Evolutionary conservation across 2,329 filamentous ascomycete species (phyloP), one percentile per base, ranked within the genome.

Genomic region (Didymella pomorum): DNA sequence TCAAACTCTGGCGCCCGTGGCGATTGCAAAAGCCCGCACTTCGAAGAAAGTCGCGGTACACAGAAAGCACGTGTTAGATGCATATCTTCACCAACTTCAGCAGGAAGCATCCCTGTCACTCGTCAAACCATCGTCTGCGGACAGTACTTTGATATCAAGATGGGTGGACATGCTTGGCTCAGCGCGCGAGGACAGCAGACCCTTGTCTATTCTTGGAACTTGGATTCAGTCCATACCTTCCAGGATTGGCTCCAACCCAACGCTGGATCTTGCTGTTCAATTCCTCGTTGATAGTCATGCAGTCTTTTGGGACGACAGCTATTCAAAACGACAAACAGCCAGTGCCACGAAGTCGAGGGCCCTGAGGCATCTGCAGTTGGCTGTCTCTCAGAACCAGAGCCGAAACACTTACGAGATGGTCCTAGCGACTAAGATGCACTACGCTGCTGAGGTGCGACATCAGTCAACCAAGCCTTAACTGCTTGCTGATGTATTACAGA

Each of bases 201-300:
- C 71, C 12, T 50, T 72, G 18, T 64, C 64, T 2, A 69, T 72
- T 9, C 44, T 73, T 14, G 71, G 71, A 7, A 66, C 67, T 2
- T 74, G 68, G 67, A 68, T 71, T 18, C 50, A 64, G 51, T 69
- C 70, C 0, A 69, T 74, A 55, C 71, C 70, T 25, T 64, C 69
- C 2, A 67, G 70, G 9, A 64, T 74, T 12, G 71, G 71, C 2
- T 63, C 52, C 0, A 74, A 61, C 39, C 26, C 47, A 6, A 64
- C 69, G 55, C 60, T 74, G 16, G 71, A 74, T 52, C 62, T 71
- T 26, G 71, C 70, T 11, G 64, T 67, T 8, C 68, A 74, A 37
- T 74, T 70, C 41, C 52, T 72, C 1, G 48, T 69, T 11, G 58
- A 70, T 11, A 71, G 68, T 44, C 62, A 70, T 37, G 61, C 56